Evolutionary conservation across 1,284 basidiomycete species (phyloP), one percentile per base, ranked within the genome.

Genomic region (Rhodotorula sp.): DNA sequence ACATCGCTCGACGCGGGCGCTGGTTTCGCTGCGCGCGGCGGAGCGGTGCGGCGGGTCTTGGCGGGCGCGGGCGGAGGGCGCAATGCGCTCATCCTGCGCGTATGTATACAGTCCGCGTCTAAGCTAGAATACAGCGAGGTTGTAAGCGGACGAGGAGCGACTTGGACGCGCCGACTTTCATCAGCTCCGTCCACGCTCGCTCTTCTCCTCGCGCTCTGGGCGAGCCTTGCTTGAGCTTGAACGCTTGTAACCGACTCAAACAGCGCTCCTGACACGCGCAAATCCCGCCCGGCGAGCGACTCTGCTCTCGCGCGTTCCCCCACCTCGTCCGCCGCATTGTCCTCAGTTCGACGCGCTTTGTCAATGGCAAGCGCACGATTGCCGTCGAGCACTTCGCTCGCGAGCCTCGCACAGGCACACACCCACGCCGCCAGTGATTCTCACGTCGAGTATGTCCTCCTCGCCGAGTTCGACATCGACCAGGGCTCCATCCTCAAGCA

Each of bases 401-500:
- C 56, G 22, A 29, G 41, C 57, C 22, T 67, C 37, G 60, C 48
- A 3, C 32, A 32, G 8, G 53, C 53, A 12, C 53, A 54, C 27
- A 21, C 29, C 21, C 53, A 32, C 29, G 53, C 53, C 17, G 29
- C 53, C 32, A 9, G 19, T 21, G 32, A n/a, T 27, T 48, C 69
- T 7, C 53, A 53, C 29, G 69, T 93, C 75, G 91, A 93, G 32
- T 96, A 94, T 82, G 91, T 96, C 67, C 85, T 97, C 53, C 86
- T 97, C 60, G 94, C 95, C 21, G 95, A 97, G 81, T 97, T 97
- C 83, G 92, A 97, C 83, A 97, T 97, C 76, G 90, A 94, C 81
- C 87, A 90, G 66, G 94, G 94, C 41, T 91, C 94, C 4, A 90
- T 92, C 73, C 84, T 97, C 75, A 91, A 92, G 48, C 94, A 95